Base-by-base conservation (phyloP, 2,329 filamentous ascomycete species). In the Nemania sp. region DNA sequence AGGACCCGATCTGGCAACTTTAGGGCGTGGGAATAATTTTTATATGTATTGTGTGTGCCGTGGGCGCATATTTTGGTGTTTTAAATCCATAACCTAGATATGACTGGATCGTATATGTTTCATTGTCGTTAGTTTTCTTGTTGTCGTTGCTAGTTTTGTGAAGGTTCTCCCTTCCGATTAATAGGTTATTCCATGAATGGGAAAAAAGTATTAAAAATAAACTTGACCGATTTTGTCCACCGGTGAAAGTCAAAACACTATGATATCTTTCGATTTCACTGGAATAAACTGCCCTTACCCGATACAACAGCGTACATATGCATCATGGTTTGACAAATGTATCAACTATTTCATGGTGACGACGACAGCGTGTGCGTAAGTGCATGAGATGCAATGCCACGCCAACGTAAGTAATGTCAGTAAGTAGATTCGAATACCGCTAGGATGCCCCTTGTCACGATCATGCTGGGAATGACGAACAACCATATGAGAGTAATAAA, bases 71-170 rank as follows among this genome's bases (percentile, higher is more conserved):
- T 20, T 15, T 55, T 58, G 71, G 63, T 69, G 70, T 65, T 70
- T 69, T 58, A 61, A 57, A 63, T 60, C 58, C 58, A 66, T 70
- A 69, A 69, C 71, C 66, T 71, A 76, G 70, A 78, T 78, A 78
- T 78, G 76, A 77, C 84, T 85, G 84, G 84, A 77, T 85, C 82
- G 83, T 85, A 85, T 84, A 79, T 72, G 81, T 77, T 80, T 78
- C 77, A 79, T 81, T 79, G 75, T 73, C 72, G 72, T 60, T 63
- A 41, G 24, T 51, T 54, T 45, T 27, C 18, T n/a, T 51, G 20
- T 27, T 27, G 52, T 64, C 52, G 22, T 64, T 38, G 32, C 20
- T 32, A 27, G 11, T 70, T 77, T 13, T 58, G 57, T 54, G 45
- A 49, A 51, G 41, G 38, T 38, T 32, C 59, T 43, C 35, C 10